Evolutionary conservation across 2,329 filamentous ascomycete genomes (phyloP).

Genomic region (Teratosphaeria nubilosa): DNA sequence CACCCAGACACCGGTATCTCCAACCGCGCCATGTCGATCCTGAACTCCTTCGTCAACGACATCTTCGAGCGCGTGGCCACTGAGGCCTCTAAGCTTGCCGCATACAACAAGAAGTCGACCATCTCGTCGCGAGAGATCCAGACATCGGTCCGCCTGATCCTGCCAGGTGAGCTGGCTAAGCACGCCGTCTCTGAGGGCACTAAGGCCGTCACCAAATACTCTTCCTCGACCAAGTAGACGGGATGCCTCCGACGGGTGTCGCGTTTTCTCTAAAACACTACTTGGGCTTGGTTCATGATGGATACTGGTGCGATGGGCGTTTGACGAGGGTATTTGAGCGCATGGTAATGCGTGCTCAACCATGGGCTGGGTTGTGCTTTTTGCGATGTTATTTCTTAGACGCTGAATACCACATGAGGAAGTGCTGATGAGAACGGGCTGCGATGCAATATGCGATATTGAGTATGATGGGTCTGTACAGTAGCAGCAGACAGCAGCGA

Average conservation of each 20-base stretch:
- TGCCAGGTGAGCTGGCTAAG: conserved; percentile 97
- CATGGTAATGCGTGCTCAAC: conserved; percentile 34
- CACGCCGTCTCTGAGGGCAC: conserved; percentile 99
- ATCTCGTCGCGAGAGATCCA: conserved; percentile 99
- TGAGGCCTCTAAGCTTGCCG: conserved; percentile 96
- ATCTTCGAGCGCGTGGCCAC: conserved; percentile 99
- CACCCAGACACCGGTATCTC: conserved; percentile 99
- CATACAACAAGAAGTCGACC: conserved; percentile 99
- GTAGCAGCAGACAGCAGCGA: conserved; percentile 23
- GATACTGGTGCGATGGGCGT: conserved; percentile 28
- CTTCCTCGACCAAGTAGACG: conserved; percentile 94
- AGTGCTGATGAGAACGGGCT: conserved; percentile 12
- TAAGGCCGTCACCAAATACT: conserved; percentile 99
- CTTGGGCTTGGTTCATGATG: conserved; percentile 13
- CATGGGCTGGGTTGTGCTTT: conserved; percentile 31
- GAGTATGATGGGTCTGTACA: conserved; percentile 22
- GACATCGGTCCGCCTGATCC: conserved; percentile 95
- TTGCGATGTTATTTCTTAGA: conserved; percentile 18
- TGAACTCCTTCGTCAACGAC: conserved; percentile 99
- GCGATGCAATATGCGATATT: conserved; percentile 11
- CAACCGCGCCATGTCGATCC: conserved; percentile 98
- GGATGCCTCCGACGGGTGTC: conserved; percentile 25
- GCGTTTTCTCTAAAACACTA: conserved; percentile 38
- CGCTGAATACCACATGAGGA: conserved; percentile 17
- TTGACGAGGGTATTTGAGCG: conserved; percentile 36